Conservation (phyloP, 1,139 yeast species). For the Saccharomyces pastorianus region DNA sequence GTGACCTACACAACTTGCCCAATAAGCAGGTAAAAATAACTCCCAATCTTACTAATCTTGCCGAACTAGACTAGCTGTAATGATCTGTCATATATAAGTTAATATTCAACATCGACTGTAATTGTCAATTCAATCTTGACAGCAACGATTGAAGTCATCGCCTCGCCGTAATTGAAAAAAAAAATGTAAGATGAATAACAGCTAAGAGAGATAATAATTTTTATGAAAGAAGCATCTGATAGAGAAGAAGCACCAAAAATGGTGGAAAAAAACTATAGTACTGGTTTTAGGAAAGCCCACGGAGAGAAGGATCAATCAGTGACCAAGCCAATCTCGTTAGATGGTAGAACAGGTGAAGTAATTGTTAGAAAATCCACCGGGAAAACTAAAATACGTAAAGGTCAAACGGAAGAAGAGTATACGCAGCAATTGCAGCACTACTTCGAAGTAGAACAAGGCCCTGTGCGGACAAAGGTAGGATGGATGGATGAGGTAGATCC, state of each 20-base stretch:
- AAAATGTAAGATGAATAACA: no score
- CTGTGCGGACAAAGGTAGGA: conserved; percentile 39
- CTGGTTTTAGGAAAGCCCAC: conserved; percentile 1
- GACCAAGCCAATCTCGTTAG: conserved; percentile 20
- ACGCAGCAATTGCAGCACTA: conserved; percentile 40
- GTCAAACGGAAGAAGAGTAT: conserved; percentile 51
- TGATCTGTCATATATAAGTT: background rate
- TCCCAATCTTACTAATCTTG: background rate
- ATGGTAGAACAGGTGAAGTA: conserved; percentile 29
- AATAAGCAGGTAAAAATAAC: no score
- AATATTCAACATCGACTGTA: background rate
- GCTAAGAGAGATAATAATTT: no score
- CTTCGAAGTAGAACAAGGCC: conserved; percentile 37
- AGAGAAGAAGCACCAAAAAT: background rate
- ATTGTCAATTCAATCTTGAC: background rate
- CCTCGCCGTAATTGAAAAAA: background rate
- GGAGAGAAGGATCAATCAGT: conserved; percentile 15
- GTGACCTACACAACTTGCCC: background rate
- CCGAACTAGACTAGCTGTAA: background rate
- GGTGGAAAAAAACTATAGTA: background rate
- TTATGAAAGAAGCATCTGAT: background rate
- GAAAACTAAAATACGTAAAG: conserved; percentile 40
- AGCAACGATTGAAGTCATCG: background rate
- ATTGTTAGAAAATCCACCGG: conserved; percentile 37
- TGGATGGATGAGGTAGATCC: conserved; percentile 36